Conservation (phyloP, 192 early-diverging fungal genomes). For the Helicostylum pulchrum region DNA sequence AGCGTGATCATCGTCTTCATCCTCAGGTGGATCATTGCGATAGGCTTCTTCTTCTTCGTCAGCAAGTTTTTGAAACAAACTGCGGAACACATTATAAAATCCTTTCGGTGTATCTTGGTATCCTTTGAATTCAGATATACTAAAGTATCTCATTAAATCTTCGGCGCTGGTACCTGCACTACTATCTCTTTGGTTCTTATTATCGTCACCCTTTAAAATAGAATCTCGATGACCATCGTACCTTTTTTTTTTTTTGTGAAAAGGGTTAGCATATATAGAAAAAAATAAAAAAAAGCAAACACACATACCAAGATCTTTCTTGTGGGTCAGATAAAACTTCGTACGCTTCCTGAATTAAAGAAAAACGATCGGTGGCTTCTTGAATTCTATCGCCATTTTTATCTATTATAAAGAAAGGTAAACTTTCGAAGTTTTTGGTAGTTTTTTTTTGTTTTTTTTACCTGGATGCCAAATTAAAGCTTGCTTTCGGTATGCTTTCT, state of each 20-base stretch:
- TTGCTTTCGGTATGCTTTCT: conserved; percentile 81
- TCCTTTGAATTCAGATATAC: conserved; percentile 63
- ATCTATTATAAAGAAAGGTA: conserved; percentile 49
- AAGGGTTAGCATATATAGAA: neutral
- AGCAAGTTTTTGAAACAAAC: conserved; percentile 72
- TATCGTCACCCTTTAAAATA: conserved; percentile 79
- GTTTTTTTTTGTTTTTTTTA: conserved; percentile 18
- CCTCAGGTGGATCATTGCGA: conserved; percentile 39
- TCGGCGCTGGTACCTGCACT: conserved; percentile 57
- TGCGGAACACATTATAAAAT: conserved; percentile 81
- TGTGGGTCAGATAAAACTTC: conserved; percentile 89
- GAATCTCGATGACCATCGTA: conserved; percentile 91
- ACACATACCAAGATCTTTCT: conserved; percentile 85
- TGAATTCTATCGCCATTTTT: conserved; percentile 83
- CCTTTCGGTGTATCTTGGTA: conserved; percentile 65
- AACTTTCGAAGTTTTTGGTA: neutral
- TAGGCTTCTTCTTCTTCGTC: conserved; percentile 75
- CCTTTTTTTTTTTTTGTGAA: conserved; percentile 30
- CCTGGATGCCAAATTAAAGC: conserved; percentile 80
- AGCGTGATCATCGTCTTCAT: conserved; percentile 22
- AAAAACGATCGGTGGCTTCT: conserved; percentile 86
- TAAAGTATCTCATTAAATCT: conserved; percentile 81
- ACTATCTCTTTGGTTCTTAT: conserved; percentile 44
- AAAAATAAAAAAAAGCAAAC: neutral
- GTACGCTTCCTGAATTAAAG: conserved; percentile 89